Conservation (phyloP, 2,329 filamentous ascomycete species). For the Fusarium robinianum region DNA sequence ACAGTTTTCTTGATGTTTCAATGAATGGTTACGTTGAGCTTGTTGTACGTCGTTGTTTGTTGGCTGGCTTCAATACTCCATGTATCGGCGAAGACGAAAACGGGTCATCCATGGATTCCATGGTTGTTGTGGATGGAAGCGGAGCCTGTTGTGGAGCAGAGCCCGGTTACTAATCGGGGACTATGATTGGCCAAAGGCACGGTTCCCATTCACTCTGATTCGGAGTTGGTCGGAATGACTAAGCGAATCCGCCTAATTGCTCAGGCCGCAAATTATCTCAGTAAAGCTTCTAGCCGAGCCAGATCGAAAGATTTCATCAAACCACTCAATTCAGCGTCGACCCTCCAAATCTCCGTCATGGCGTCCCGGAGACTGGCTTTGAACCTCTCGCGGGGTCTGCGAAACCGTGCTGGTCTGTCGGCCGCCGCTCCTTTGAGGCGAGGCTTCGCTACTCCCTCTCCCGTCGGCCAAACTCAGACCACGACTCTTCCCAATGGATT, state of each 20-base stretch:
- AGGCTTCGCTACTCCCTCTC: constrained; percentile 86
- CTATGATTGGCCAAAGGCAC: constrained; percentile 42
- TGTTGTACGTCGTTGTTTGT: constrained; percentile 2
- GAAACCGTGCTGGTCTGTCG: constrained; percentile 83
- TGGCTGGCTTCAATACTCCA: constrained; percentile 5
- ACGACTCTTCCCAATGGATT: constrained; percentile 97
- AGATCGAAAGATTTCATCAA: constrained; percentile 57
- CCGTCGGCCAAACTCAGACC: constrained; percentile 84
- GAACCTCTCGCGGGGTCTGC: constrained; percentile 88
- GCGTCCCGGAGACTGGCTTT: constrained; percentile 96
- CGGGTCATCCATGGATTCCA: too few species aligned
- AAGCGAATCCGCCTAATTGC: constrained; percentile 44
- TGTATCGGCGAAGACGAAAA: constrained; percentile 25
- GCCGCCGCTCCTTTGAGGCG: constrained; percentile 77
- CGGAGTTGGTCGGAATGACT: constrained; percentile 51
- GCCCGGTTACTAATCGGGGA: constrained; percentile 40
- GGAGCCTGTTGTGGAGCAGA: constrained; percentile 19
- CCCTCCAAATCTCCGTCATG: constrained; percentile 68
- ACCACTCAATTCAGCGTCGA: constrained; percentile 58
- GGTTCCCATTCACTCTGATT: constrained; percentile 35
- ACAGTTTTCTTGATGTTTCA: too few species aligned
- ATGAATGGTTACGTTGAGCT: too few species aligned
- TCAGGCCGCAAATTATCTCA: constrained; percentile 51
- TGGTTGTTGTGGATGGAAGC: constrained; percentile 18
- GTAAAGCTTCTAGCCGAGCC: constrained; percentile 53